Evolutionary conservation across 176 grass and related monocot species (phyloP).

Genomic region (Areca catechu): DNA sequence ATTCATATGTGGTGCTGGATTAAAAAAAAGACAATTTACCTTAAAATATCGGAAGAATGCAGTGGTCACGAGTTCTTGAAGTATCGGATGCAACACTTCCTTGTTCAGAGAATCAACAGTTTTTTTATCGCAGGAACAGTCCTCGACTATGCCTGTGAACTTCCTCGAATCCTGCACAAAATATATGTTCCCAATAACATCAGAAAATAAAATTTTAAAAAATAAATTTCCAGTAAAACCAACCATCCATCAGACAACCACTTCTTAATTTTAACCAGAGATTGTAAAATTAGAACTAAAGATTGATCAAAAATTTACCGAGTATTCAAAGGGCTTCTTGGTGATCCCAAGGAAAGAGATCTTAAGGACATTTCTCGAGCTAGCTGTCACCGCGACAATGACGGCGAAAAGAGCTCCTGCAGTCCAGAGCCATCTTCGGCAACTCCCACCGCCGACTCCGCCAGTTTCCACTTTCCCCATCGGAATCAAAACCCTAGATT

Average conservation of each 20-base stretch:
- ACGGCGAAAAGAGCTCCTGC: slow-evolving; percentile 41
- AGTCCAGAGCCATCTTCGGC: slow-evolving; percentile 16
- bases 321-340: slow-evolving; percentile 32
- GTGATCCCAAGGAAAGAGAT: slow-evolving; percentile 9
- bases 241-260: too few species aligned
- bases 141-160: slow-evolving; percentile 86
- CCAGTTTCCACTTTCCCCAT: not conserved
- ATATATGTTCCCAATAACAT: slow-evolving; percentile 1
- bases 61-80: slow-evolving; percentile 66
- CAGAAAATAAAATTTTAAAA: not conserved
- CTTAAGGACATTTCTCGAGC: slow-evolving; percentile 36
- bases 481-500: too few species aligned
- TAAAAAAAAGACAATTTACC: slow-evolving; percentile 23
- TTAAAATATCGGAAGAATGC: slow-evolving; percentile 98
- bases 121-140: slow-evolving; percentile 84
- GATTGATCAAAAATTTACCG: slow-evolving; percentile 13
- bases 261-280: too few species aligned
- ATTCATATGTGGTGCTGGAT: too few species aligned
- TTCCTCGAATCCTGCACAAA: slow-evolving; percentile 36
- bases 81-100: slow-evolving; percentile 61
- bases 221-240: not conserved
- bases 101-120: slow-evolving; percentile 66
- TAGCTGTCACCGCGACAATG: slow-evolving; percentile 37
- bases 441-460: not conserved
- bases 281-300: too few species aligned